Evolutionary conservation across 1,139 yeast genomes (phyloP).

Genomic region (Diutina ranongensis): DNA sequence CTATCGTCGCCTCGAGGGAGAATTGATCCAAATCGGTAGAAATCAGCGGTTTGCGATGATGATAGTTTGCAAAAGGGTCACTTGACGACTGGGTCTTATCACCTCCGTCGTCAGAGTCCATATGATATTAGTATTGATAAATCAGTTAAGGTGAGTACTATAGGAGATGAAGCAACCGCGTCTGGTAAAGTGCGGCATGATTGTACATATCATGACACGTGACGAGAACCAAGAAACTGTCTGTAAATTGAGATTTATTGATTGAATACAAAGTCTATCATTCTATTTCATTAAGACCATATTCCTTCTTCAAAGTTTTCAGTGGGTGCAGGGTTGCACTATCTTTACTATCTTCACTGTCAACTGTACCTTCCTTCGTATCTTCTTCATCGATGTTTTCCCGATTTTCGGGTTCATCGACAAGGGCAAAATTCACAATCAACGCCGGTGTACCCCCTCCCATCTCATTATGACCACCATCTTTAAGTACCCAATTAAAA

Average conservation of each 20-base stretch:
- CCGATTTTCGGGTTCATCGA: slow-evolving; percentile 17
- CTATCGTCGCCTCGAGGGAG: slow-evolving; percentile 20
- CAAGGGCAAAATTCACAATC: slow-evolving; percentile 28
- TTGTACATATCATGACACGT: no score
- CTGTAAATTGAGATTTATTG: no score
- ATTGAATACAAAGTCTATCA: no score
- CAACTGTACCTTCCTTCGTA: no score
- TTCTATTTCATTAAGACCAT: neutral
- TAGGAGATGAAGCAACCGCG: neutral
- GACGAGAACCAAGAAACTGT: no score
- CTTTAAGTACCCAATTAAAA: slow-evolving; percentile 33
- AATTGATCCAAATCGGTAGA: slow-evolving; percentile 9
- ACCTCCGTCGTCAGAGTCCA: slow-evolving; percentile 4
- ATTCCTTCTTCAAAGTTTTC: neutral
- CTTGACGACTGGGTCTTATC: neutral
- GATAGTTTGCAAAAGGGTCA: slow-evolving; percentile 1
- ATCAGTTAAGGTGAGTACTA: no score
- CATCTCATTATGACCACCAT: slow-evolving; percentile 28
- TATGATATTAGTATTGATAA: no score
- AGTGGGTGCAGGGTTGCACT: no score
- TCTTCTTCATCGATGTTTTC: no score
- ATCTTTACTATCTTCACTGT: no score
- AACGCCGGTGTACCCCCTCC: slow-evolving; percentile 19
- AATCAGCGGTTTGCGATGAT: neutral
- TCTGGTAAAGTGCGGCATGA: no score